phyloP scores from a whole-genome alignment of 1,139 yeast genomes.

The Candida sp. region DNA sequence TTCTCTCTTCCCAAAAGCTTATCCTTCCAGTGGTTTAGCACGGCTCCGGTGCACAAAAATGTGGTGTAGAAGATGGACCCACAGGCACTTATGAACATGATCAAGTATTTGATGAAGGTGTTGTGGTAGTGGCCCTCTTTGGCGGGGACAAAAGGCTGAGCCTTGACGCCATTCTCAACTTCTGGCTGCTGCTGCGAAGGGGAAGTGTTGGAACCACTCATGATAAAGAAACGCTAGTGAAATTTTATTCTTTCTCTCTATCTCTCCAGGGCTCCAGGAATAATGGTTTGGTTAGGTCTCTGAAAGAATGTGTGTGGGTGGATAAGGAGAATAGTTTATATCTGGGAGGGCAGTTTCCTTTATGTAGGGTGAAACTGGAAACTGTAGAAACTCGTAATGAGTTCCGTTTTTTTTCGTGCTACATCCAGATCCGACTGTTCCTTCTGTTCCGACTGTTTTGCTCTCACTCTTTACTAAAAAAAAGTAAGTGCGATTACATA shows the following conservation, averaged over 20 bases:
- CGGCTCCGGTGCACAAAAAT: conserved; percentile 27
- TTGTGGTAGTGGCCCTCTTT: conserved; percentile 17
- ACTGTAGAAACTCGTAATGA: not conserved
- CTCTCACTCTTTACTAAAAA: not conserved
- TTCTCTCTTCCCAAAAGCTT: conserved; percentile 25
- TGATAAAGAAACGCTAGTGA: not conserved
- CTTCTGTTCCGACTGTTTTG: not conserved
- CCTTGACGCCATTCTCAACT: not conserved
- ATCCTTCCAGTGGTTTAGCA: conserved; percentile 30
- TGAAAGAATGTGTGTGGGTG: not conserved
- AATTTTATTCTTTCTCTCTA: too few relatives aligned
- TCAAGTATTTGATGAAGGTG: conserved; percentile 20
- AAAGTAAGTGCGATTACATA: not conserved
- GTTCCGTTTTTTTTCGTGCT: not conserved
- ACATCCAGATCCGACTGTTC: conserved; percentile 1
- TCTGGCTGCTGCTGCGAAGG: conserved; percentile 1
- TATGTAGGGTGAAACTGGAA: not conserved
- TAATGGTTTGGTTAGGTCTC: not conserved
- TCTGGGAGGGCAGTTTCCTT: not conserved
- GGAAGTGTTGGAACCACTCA: not conserved
- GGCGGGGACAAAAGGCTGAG: not conserved
- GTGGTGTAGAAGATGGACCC: conserved; percentile 33
- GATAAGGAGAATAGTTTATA: not conserved
- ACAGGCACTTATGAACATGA: conserved; percentile 29
- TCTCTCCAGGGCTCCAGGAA: not conserved